Conservation (phyloP, 2,329 filamentous ascomycete genomes). For the Pestalotiopsis sp. region DNA sequence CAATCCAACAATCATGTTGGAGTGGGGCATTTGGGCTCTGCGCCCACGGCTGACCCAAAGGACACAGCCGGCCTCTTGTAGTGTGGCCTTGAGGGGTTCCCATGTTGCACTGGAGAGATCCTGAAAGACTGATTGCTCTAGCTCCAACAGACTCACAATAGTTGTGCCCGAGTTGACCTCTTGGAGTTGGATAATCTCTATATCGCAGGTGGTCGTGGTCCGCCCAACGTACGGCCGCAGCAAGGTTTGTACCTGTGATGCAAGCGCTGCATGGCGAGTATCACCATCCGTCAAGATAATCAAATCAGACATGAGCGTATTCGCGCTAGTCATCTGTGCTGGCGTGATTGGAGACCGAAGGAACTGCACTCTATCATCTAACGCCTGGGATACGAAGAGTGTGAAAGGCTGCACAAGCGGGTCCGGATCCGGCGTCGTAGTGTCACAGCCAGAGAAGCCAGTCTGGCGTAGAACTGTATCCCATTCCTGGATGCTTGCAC, state of each 20-base stretch:
- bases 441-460: not conserved
- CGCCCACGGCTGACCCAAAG: conserved; percentile 12
- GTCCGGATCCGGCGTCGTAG: not conserved
- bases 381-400: not conserved
- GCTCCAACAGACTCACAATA: too few relatives aligned
- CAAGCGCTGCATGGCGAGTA: too few relatives aligned
- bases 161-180: too few relatives aligned
- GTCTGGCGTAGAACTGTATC: not conserved
- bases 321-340: too few relatives aligned
- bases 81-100: not conserved
- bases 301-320: too few relatives aligned
- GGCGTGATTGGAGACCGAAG: too few relatives aligned
- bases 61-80: conserved; percentile 8
- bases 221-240: too few relatives aligned
- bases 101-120: not conserved
- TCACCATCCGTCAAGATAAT: too few relatives aligned
- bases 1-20: not conserved
- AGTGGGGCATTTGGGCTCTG: not conserved
- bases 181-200: too few relatives aligned
- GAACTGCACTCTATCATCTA: not conserved
- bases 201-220: too few relatives aligned
- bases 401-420: not conserved
- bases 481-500: not conserved
- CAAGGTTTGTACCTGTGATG: too few relatives aligned
- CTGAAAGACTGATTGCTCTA: too few relatives aligned